Evolutionary conservation across 345 rosid genomes (phyloP).

Genomic region (Corchorus olitorius): DNA sequence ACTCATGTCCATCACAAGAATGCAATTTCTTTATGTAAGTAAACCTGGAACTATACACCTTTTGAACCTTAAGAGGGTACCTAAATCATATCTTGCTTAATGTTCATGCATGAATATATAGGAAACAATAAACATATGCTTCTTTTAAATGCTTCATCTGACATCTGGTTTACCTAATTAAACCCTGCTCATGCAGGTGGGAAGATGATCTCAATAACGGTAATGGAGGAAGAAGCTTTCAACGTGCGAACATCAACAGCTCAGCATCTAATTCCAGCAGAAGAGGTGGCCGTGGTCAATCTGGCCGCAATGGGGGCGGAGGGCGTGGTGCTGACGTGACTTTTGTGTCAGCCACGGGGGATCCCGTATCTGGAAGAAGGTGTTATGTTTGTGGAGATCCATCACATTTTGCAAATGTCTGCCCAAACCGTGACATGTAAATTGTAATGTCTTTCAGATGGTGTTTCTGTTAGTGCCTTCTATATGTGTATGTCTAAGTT

Average conservation of each 20-base stretch:
- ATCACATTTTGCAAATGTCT: conserved; percentile 83
- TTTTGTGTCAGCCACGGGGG: conserved; percentile 90
- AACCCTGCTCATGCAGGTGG: conserved; percentile 62
- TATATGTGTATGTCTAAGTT: neutral
- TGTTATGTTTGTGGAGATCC: conserved; percentile 94
- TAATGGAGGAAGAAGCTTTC: conserved; percentile 39
- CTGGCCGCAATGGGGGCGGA: conserved; percentile 38
- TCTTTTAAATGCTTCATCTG: neutral
- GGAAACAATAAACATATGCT: neutral
- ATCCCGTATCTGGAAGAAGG: conserved; percentile 68
- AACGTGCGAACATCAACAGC: conserved; percentile 18
- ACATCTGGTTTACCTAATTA: neutral
- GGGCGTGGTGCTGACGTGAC: conserved; percentile 40
- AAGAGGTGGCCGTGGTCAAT: conserved; percentile 55
- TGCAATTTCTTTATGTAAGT: conserved; percentile 92
- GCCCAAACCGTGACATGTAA: conserved; percentile 67
- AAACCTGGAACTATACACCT: conserved; percentile 3
- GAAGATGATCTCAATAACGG: conserved; percentile 66
- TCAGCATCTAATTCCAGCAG: conserved; percentile 41
- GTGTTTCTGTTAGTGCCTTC: neutral
- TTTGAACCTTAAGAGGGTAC: neutral
- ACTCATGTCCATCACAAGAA: conserved; percentile 69
- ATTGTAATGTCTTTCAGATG: neutral
- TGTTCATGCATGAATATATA: neutral
- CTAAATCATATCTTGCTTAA: neutral